Evolutionary conservation across 192 early-diverging fungal species (phyloP), one percentile per base, ranked within the genome.

Genomic region (Dissophora ornata): DNA sequence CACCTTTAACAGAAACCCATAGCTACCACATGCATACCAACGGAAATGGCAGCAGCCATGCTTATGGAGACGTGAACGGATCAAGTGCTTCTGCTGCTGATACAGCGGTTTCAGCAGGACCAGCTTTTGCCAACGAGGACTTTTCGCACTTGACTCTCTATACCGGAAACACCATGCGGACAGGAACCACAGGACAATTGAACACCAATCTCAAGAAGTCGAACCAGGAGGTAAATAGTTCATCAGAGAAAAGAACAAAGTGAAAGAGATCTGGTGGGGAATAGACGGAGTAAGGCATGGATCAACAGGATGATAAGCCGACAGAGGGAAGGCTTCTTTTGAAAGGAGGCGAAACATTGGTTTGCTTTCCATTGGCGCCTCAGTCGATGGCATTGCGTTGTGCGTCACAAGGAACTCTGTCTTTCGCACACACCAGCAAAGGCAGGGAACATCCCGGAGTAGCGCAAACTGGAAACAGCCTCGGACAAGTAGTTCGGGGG

Each of bases 121-220:
- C 32, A 36, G 38, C 42, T 11, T 65, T 67, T 9, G 73, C 73
- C 64, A 67, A 62, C 46, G 50, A 55, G 38, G 30, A 62, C 11
- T 81, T 82, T 33, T 67, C 80, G 4, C 79, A 86, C 34, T 22
- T 86, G 44, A 80, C 80, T 2, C 61, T 86, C 22, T 83, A 81
- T 64, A 86, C 85, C 19, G 85, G 85, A 25, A 84, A 86, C 57
- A 80, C 80, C 13, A 82, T 86, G 80, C 80, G 80, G 16, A 83
- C 80, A 4, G 75, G 82, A 16, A 71, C 80, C 4, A 73, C 71
- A 6, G 67, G 69, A 22, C 73, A 77, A 30, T 48, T 79, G 25
- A 80, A 80, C 32, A 69, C 69, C 4, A 56, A 42, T 18, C 52
- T 59, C 15, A 82, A 79, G 32, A 84, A 80, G 62, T 80, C 85